Conservation (phyloP, 805 yeast species). For the Clavispora phyllophila region DNA sequence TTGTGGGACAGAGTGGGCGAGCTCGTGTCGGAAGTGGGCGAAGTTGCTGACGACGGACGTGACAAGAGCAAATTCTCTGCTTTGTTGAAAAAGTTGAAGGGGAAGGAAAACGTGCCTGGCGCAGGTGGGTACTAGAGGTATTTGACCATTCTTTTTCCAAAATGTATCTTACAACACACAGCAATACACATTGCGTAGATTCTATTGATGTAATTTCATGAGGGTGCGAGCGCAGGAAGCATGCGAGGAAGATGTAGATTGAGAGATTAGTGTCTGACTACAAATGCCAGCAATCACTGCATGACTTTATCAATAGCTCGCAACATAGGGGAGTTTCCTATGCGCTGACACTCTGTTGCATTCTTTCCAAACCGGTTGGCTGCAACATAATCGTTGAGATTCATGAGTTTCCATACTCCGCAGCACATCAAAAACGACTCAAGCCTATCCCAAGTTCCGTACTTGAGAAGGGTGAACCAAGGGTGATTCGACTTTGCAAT, state of each 20-base stretch:
- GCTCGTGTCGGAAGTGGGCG: slow-evolving; percentile 44
- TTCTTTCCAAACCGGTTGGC: slow-evolving; percentile 12
- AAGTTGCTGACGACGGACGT: slow-evolving; percentile 40
- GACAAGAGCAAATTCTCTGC: slow-evolving; percentile 71
- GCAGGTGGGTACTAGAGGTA: slow-evolving; percentile 53
- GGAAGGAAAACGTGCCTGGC: slow-evolving; percentile 70
- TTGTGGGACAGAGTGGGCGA: slow-evolving; percentile 59
- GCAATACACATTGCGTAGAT: too few species aligned
- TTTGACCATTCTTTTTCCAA: neutral
- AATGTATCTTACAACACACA: neutral
- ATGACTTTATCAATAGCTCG: slow-evolving; percentile 10
- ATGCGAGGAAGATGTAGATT: too few species aligned
- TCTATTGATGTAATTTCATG: too few species aligned
- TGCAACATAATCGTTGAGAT: slow-evolving; percentile 28
- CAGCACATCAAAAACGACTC: slow-evolving; percentile 31
- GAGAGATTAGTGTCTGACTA: too few species aligned
- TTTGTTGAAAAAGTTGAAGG: slow-evolving; percentile 59
- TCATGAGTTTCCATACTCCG: slow-evolving; percentile 35
- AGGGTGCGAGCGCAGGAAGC: too few species aligned
- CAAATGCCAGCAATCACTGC: too few species aligned
- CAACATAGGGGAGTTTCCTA: slow-evolving; percentile 11
- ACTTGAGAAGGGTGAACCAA: slow-evolving; percentile 20
- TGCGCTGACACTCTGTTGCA: slow-evolving; percentile 5
- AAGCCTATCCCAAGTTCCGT: slow-evolving; percentile 26
- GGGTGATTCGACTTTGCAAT: slow-evolving; percentile 37